These are phyloP conservation scores for Bondarzewia mesenterica DNA, from an alignment of 1,284 basidiomycete species.

Conservation along the genomic window DNA sequence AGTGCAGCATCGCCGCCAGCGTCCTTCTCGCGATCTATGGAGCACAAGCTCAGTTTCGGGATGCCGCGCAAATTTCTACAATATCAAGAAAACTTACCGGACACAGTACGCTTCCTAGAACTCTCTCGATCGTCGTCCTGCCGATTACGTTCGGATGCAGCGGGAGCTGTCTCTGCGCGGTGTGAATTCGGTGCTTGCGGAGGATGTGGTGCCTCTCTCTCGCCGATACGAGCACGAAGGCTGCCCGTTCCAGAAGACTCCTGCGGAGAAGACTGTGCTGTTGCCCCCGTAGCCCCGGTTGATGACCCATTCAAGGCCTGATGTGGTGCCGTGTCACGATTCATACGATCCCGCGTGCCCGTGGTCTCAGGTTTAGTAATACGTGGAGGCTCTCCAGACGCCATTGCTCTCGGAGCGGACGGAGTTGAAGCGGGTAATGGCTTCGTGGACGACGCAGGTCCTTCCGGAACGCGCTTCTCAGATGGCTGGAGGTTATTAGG, in stretches of 20 bases:
- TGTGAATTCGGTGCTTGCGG: constrained; percentile 26
- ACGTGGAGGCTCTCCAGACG: constrained; percentile 19
- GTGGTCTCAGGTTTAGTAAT: constrained; percentile 14
- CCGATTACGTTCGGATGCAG: constrained; percentile 7
- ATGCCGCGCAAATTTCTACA: background rate
- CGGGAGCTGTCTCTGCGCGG: constrained; percentile 9
- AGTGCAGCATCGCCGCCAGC: background rate
- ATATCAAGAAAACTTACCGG: constrained; percentile 38
- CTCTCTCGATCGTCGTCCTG: constrained; percentile 50
- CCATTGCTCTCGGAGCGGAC: constrained; percentile 67
- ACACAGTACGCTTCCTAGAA: constrained; percentile 52
- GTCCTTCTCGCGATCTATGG: constrained; percentile 40
- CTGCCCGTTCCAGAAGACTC: constrained; percentile 26
- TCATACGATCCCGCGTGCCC: background rate
- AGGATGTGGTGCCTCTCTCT: constrained; percentile 39
- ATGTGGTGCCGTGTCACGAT: background rate
- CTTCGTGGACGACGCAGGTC: constrained; percentile 26
- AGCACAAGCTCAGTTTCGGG: too few species aligned
- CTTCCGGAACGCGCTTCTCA: constrained; percentile 54
- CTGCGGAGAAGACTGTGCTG: background rate
- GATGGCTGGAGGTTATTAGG: constrained; percentile 24
- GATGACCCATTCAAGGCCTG: constrained; percentile 6
- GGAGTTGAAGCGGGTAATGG: constrained; percentile 55
- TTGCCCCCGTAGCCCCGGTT: background rate
- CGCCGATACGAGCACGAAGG: constrained; percentile 59